Conservation (phyloP, 768 basidiomycete genomes). For the Phlegmacium glaucopus region DNA sequence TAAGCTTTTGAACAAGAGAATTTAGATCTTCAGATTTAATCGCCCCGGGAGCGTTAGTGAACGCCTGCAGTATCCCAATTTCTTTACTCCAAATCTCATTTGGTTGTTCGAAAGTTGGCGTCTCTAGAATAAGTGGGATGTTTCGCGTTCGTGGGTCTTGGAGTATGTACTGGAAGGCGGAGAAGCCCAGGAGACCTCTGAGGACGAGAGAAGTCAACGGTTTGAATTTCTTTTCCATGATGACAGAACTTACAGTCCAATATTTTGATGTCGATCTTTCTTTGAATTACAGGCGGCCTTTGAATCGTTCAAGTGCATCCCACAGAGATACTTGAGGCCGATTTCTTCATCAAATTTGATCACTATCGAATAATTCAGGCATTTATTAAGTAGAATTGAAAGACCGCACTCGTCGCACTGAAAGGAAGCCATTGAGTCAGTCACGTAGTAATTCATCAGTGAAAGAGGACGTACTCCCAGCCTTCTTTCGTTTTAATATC, state of each 20-base stretch:
- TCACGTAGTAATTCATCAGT: neutral
- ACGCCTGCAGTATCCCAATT: constrained; percentile 53
- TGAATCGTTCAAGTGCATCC: constrained; percentile 86
- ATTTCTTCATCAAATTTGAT: constrained; percentile 62
- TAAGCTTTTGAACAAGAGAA: neutral
- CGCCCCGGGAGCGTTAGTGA: constrained; percentile 24
- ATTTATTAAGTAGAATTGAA: neutral
- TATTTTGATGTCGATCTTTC: constrained; percentile 81
- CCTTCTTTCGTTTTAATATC: constrained; percentile 71
- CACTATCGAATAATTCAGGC: constrained; percentile 35
- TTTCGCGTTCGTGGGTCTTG: constrained; percentile 62
- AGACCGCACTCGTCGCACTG: constrained; percentile 23
- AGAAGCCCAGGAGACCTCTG: constrained; percentile 67
- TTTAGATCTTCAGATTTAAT: neutral
- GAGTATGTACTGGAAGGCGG: constrained; percentile 62
- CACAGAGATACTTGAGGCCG: constrained; percentile 70
- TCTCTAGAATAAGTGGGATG: constrained; percentile 82
- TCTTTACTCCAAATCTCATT: constrained; percentile 69
- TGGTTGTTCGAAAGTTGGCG: constrained; percentile 64
- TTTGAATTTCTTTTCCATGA: neutral
- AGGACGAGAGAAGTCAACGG: neutral
- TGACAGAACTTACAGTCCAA: constrained; percentile 59
- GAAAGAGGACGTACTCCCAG: constrained; percentile 55
- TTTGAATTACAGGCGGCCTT: constrained; percentile 60
- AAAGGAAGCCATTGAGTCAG: neutral